phyloP scores from a whole-genome alignment of 2,329 filamentous ascomycete species.

The Penicillium sclerotiorum region DNA sequence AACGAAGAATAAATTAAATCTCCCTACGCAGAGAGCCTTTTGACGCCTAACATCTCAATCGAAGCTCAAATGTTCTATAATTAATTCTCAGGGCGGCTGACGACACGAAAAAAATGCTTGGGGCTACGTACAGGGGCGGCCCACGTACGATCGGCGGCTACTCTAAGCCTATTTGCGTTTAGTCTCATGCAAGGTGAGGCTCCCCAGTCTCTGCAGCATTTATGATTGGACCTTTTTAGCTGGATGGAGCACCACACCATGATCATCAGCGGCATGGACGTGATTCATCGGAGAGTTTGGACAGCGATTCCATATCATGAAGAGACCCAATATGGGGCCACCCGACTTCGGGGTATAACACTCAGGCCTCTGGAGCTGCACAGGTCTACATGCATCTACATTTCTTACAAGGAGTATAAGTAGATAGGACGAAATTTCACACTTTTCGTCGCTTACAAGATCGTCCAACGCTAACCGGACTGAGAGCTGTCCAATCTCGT shows the following conservation, averaged over 20 bases:
- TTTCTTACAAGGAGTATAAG: too few species aligned
- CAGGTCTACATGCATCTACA: too few species aligned
- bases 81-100: not conserved
- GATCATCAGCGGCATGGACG: not conserved
- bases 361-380: too few species aligned
- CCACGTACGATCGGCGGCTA: constrained; percentile 4
- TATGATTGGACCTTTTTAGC: not conserved
- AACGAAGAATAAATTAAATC: not conserved
- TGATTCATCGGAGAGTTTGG: too few species aligned
- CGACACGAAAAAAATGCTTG: constrained; percentile 9
- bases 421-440: too few species aligned
- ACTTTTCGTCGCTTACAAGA: too few species aligned
- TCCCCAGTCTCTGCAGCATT: not conserved
- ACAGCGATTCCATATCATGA: too few species aligned
- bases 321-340: too few species aligned
- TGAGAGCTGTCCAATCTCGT: too few species aligned
- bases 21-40: not conserved
- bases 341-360: too few species aligned
- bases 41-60: not conserved
- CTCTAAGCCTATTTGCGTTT: constrained; percentile 2
- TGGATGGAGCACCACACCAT: too few species aligned
- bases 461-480: too few species aligned
- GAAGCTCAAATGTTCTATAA: not conserved
- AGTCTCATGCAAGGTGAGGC: not conserved
- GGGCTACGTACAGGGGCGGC: constrained; percentile 3